Percentiles rank a stretch among this genome's conserved stretches.
Evolutionary conservation across 2,329 filamentous ascomycete genomes (phyloP).

Genomic region (Aspergillus sclerotialis): DNA sequence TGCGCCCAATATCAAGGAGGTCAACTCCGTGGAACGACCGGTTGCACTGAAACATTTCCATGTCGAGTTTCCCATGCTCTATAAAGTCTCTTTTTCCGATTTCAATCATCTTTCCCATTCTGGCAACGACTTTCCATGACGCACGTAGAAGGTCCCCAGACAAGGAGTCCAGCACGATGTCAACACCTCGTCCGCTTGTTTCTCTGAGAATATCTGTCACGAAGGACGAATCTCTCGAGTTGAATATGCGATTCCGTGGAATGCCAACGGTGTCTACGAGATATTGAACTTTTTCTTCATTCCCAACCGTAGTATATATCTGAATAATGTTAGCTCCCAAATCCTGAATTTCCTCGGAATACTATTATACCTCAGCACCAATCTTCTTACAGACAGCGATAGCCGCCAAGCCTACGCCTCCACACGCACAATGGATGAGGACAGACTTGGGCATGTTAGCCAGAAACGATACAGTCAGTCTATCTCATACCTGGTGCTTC

Average conservation of each 20-base stretch:
- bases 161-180: constrained; percentile 18
- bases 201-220: constrained; percentile 4
- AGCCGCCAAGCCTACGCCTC: background rate
- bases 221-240: constrained; percentile 11
- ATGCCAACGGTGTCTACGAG: constrained; percentile 12
- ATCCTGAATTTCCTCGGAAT: too few relatives aligned
- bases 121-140: constrained; percentile 20
- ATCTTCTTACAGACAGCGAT: background rate
- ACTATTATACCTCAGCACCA: too few relatives aligned
- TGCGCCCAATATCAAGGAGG: constrained; percentile 1
- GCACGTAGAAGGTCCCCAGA: constrained; percentile 15
- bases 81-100: constrained; percentile 17
- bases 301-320: constrained; percentile 13
- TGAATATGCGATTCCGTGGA: constrained; percentile 12
- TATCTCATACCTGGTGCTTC: background rate
- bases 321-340: background rate
- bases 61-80: constrained; percentile 6
- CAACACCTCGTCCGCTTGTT: constrained; percentile 11
- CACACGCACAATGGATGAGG: background rate
- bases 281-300: constrained; percentile 10
- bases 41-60: constrained; percentile 8
- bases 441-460: background rate
- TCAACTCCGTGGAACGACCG: constrained; percentile 10
- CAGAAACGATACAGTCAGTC: background rate
- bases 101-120: constrained; percentile 17